A percentile compares a stretch with the other conserved stretches of the same genome.
Conservation (phyloP, 495 filamentous ascomycete species). For the Talaromyces borbonicus region DNA sequence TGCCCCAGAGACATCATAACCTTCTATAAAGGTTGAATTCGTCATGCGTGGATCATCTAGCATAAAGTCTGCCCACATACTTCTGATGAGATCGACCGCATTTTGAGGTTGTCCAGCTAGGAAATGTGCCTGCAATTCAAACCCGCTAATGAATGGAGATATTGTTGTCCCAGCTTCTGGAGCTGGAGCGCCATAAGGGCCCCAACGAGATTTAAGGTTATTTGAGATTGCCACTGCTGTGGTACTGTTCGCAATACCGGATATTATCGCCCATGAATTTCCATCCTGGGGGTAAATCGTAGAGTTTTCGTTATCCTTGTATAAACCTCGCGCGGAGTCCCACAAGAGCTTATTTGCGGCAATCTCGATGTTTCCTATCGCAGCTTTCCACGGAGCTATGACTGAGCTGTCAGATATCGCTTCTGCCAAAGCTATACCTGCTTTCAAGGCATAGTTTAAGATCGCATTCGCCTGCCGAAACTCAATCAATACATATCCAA, state of each 20-base stretch:
- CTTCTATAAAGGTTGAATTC: constrained; percentile 51
- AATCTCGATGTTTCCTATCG: constrained; percentile 15
- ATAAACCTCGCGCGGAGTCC: constrained; percentile 19
- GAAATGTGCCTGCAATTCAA: constrained; percentile 47
- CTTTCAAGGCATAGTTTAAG: constrained; percentile 23
- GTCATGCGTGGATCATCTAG: constrained; percentile 50
- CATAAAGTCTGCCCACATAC: constrained; percentile 46
- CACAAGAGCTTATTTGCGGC: constrained; percentile 25
- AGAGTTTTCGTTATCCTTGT: constrained; percentile 27
- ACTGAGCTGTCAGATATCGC: constrained; percentile 15
- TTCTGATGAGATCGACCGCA: constrained; percentile 42
- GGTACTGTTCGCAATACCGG: constrained; percentile 15
- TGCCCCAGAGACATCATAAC: constrained; percentile 42
- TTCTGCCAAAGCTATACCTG: constrained; percentile 17
- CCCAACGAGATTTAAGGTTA: constrained; percentile 40
- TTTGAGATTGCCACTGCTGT: constrained; percentile 21
- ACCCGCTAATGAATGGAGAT: constrained; percentile 47
- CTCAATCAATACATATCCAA: background rate
- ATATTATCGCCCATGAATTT: constrained; percentile 34
- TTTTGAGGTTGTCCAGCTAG: constrained; percentile 27
- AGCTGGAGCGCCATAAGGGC: constrained; percentile 43
- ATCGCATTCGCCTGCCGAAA: constrained; percentile 26
- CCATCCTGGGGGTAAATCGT: constrained; percentile 39
- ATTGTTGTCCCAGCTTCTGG: constrained; percentile 44
- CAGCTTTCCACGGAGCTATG: constrained; percentile 12